Evolutionary conservation across 2,329 filamentous ascomycete genomes (phyloP), one percentile per base, ranked within the genome.

Genomic region (Alternaria sp.): DNA sequence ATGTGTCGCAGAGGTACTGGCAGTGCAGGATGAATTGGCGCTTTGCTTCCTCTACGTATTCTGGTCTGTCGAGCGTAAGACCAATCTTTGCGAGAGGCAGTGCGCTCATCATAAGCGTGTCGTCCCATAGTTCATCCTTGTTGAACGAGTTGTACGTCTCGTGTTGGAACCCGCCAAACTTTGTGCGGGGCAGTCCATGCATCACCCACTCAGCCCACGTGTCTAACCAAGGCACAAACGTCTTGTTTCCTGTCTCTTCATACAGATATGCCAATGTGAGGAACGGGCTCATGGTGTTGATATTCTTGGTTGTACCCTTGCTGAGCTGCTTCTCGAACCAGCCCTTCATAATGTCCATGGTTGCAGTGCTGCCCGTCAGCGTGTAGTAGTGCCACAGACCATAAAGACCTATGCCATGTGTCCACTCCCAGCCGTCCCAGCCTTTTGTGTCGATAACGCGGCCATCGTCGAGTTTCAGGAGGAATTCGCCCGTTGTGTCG

Each of bases 101-200:
- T 6, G 93, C 91, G 0, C 90, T 93, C 91, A 94, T 94, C 91
- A 94, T 94, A 44, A 94, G 83, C 6, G 91, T 94, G 75, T 94
- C 91, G 67, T 93, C 91, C 91, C 91, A 94, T 22, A 94, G 83
- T 80, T 94, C 89, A 75, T 92, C 85, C 63, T 88, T 83, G 77
- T 94, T 93, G 64, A 86, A 84, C 3, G 87, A 85, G 32, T 89
- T 79, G 68, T 93, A 93, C 0, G 91, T 94, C 62, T 90, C 86
- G 77, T 91, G 91, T 77, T 93, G 90, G 82, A 93, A 91, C 58
- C 89, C 72, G 84, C 88, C 91, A 72, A 88, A 89, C 51, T 85
- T 86, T 1, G 91, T 94, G 41, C 90, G 84, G 12, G 87, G 87
- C 28, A 94, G 84, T 51, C 92, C 91, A 75, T 92, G 83, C 85